A percentile compares a stretch with the other conserved stretches of the same genome.
Evolutionary conservation across 225 moss, liverwort and hornwort genomes (phyloP).

Genomic region (Polytrichum formosum): DNA sequence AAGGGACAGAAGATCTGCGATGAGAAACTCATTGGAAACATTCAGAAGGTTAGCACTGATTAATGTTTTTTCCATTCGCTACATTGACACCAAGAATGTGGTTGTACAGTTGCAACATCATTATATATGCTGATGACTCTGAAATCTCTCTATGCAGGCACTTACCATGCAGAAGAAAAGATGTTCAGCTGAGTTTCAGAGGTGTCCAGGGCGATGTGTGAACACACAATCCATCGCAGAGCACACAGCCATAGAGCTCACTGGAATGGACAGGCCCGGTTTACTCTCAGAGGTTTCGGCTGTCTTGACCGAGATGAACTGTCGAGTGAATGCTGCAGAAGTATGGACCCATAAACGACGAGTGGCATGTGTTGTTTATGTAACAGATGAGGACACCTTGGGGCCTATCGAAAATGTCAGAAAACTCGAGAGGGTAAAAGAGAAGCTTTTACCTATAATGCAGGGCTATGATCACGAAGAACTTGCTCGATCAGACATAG

Average conservation of each 20-base stretch:
- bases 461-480: constrained; percentile 31
- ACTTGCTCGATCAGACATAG: constrained; percentile 40
- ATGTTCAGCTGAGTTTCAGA: constrained; percentile 49
- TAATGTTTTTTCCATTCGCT: no score
- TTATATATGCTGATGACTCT: no score
- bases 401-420: constrained; percentile 63
- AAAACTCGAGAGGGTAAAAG: constrained; percentile 46
- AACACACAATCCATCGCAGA: constrained; percentile 64
- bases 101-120: no score
- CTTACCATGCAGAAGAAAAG: constrained; percentile 56
- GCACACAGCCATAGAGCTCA: constrained; percentile 82
- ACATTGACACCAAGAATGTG: no score
- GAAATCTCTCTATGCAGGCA: constrained; percentile 37
- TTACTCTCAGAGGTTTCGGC: constrained; percentile 83
- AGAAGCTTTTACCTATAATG: constrained; percentile 48
- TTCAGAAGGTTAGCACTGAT: constrained; percentile 48
- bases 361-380: constrained; percentile 86
- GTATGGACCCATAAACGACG: constrained; percentile 93
- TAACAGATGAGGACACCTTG: constrained; percentile 68
- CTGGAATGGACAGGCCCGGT: constrained; percentile 80
- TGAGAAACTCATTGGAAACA: constrained; percentile 56
- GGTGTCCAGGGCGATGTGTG: constrained; percentile 49
- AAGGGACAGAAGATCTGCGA: constrained; percentile 67
- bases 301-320: constrained; percentile 64
- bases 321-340: constrained; percentile 87